These are phyloP conservation scores for Diutina mesorugosa DNA, from an alignment of 1,139 yeast genomes.

Conservation along the genomic window DNA sequence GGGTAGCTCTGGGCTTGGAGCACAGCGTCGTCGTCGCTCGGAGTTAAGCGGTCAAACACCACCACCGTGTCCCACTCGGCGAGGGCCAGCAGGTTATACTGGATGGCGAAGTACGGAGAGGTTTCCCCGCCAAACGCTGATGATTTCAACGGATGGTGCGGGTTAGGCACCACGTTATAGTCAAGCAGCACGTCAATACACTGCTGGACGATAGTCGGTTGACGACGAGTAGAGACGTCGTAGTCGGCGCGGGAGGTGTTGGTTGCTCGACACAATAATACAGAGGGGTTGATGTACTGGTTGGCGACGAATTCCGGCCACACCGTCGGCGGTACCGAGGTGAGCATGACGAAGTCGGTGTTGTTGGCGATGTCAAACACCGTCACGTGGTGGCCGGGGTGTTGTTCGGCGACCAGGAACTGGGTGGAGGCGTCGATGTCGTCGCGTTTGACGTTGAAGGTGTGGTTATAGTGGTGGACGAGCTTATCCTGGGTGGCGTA, in stretches of 20 bases:
- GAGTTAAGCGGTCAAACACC: constrained; percentile 19
- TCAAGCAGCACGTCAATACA: constrained; percentile 31
- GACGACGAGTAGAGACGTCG: neutral
- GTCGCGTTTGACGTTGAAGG: constrained; percentile 5
- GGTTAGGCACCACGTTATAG: constrained; percentile 31
- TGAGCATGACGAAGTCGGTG: neutral
- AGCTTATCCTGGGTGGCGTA: constrained; percentile 14
- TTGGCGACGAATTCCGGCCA: neutral
- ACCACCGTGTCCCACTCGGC: constrained; percentile 35
- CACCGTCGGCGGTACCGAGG: neutral
- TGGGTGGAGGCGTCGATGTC: neutral
- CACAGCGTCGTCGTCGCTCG: neutral
- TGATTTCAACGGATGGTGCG: constrained; percentile 25
- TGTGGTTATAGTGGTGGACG: neutral
- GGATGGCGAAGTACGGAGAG: constrained; percentile 34
- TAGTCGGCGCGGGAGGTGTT: neutral
- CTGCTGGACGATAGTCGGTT: constrained; percentile 2
- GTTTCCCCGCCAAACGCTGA: constrained; percentile 39
- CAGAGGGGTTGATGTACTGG: neutral
- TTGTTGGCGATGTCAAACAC: neutral
- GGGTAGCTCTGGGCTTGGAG: neutral
- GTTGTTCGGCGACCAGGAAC: neutral
- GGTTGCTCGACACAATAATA: neutral
- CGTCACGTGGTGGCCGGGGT: neutral
- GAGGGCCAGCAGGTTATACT: constrained; percentile 9